Evolutionary conservation across 805 yeast species (phyloP).

Genomic region (Nakazawaea sp.): DNA sequence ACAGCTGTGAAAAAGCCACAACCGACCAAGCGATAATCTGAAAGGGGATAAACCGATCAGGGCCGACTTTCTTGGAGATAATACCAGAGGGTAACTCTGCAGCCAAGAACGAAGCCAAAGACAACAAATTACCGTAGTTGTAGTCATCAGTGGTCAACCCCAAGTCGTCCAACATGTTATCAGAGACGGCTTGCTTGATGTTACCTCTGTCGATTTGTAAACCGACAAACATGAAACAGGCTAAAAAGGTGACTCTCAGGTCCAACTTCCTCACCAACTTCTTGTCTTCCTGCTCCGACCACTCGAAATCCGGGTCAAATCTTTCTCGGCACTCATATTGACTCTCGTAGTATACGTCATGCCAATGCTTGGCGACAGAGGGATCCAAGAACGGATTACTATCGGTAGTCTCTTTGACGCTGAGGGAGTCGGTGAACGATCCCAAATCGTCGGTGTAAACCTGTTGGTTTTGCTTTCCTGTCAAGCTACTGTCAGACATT

Average conservation of each 20-base stretch:
- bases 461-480: no score
- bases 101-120: slow-evolving; percentile 37
- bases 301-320: slow-evolving; percentile 52
- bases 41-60: slow-evolving; percentile 50
- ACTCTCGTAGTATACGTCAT: slow-evolving; percentile 36
- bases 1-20: slow-evolving; percentile 35
- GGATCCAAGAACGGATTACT: slow-evolving; percentile 37
- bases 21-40: slow-evolving; percentile 46
- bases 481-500: no score
- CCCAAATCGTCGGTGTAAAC: background rate
- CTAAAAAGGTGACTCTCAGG: slow-evolving; percentile 47
- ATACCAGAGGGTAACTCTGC: slow-evolving; percentile 59
- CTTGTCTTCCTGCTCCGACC: slow-evolving; percentile 48
- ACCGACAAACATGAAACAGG: slow-evolving; percentile 43
- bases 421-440: background rate
- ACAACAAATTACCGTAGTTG: slow-evolving; percentile 42
- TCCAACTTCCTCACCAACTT: slow-evolving; percentile 45
- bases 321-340: slow-evolving; percentile 47
- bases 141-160: slow-evolving; percentile 43
- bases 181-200: slow-evolving; percentile 47
- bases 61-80: slow-evolving; percentile 51
- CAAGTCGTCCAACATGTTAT: slow-evolving; percentile 41
- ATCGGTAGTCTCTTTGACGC: no score
- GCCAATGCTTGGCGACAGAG: slow-evolving; percentile 36
- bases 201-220: slow-evolving; percentile 52